phyloP scores from a whole-genome alignment of 805 yeast genomes.

The Torulaspora delbrueckii region DNA sequence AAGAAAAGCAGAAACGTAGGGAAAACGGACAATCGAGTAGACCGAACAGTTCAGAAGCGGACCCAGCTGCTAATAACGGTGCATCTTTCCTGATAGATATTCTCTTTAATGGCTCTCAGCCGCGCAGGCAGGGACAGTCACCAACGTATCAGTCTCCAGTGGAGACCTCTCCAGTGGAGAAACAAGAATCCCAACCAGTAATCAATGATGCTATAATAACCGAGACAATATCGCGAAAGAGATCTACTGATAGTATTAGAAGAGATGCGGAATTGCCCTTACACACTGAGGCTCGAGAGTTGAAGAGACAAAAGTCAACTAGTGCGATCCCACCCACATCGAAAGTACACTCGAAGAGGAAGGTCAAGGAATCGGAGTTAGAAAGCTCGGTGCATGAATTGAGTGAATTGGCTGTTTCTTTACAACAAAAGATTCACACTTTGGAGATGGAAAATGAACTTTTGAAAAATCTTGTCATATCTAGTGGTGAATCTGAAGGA shows the following conservation, averaged over 20 bases:
- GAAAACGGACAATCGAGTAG: conserved; percentile 39
- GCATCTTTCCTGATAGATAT: neutral
- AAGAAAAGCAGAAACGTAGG: conserved; percentile 17
- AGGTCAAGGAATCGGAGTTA: conserved; percentile 86
- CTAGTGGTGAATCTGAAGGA: conserved; percentile 58
- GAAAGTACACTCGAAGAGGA: conserved; percentile 54
- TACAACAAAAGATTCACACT: conserved; percentile 74
- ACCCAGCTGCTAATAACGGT: neutral
- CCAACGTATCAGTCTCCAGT: neutral
- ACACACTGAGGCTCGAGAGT: neutral
- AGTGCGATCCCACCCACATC: conserved; percentile 3
- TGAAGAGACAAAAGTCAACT: conserved; percentile 3
- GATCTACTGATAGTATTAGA: neutral
- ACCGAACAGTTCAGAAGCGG: neutral
- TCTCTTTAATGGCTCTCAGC: conserved; percentile 3
- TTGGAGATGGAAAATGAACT: conserved; percentile 91
- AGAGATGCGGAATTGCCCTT: neutral
- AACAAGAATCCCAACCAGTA: neutral
- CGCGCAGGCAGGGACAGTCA: neutral
- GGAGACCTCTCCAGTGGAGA: neutral
- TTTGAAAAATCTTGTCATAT: conserved; percentile 75
- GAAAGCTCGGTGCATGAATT: conserved; percentile 71
- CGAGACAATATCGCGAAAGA: neutral
- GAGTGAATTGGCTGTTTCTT: conserved; percentile 55
- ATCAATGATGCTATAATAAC: neutral